These are phyloP conservation scores for Keithomyces neogunnii DNA, from an alignment of 2,329 filamentous ascomycete species.

Conservation along the genomic window DNA sequence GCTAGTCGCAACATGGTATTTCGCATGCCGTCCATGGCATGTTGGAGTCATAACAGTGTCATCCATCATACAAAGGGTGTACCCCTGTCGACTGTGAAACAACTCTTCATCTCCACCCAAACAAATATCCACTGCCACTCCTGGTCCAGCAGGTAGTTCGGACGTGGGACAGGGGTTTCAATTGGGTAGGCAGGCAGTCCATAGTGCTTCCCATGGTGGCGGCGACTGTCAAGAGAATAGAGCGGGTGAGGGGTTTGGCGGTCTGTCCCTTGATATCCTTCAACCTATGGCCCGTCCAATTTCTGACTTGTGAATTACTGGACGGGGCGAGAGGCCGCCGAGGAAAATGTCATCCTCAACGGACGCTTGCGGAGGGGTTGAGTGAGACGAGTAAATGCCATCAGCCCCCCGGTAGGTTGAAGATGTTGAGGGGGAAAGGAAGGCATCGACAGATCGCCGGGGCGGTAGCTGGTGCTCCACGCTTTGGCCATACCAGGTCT, in stretches of 20 bases:
- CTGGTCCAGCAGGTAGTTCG: neutral
- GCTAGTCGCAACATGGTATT: too few species aligned
- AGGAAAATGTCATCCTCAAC: slow-evolving; percentile 37
- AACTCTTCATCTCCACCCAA: neutral
- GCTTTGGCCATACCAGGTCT: slow-evolving; percentile 29
- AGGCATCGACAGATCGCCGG: slow-evolving; percentile 24
- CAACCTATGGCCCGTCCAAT: slow-evolving; percentile 50
- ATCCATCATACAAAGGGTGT: too few species aligned
- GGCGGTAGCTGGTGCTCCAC: slow-evolving; percentile 22
- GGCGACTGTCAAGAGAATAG: neutral
- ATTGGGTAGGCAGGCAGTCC: neutral
- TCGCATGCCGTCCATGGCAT: neutral
- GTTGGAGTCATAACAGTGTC: neutral
- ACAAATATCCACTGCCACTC: neutral
- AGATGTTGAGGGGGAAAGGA: slow-evolving; percentile 5
- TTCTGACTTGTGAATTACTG: slow-evolving; percentile 34
- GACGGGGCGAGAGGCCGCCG: slow-evolving; percentile 41
- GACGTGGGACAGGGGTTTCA: neutral
- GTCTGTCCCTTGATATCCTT: neutral
- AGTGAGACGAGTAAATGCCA: slow-evolving; percentile 30
- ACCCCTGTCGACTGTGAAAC: slow-evolving; percentile 3
- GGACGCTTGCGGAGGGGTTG: slow-evolving; percentile 34
- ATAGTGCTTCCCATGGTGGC: neutral
- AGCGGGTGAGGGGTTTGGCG: slow-evolving; percentile 12
- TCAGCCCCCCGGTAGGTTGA: neutral